Evolutionary conservation across 495 filamentous ascomycete species (phyloP).

Genomic region (Poronia punctata): DNA sequence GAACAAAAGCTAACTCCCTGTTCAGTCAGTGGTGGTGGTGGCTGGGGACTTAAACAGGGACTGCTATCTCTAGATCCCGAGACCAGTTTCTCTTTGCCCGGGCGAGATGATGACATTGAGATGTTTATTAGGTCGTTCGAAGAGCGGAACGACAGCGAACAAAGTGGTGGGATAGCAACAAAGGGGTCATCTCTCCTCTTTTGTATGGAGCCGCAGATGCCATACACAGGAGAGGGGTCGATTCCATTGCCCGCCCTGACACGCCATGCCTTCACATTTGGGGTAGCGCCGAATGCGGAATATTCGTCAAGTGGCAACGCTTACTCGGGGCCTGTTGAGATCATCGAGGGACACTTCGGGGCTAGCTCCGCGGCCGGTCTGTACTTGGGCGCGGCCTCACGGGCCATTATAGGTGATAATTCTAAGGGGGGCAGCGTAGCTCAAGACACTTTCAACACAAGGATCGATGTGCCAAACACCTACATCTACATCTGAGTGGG

Average conservation of each 20-base stretch:
- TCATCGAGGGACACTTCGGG: slow-evolving; percentile 32
- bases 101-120: slow-evolving; percentile 22
- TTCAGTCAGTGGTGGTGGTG: slow-evolving; percentile 79
- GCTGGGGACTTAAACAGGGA: slow-evolving; percentile 82
- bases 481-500: not conserved
- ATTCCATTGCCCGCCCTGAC: slow-evolving; percentile 5
- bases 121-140: slow-evolving; percentile 24
- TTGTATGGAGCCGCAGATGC: slow-evolving; percentile 29
- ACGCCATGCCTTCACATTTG: slow-evolving; percentile 7
- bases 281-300: slow-evolving; percentile 16
- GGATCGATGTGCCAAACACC: slow-evolving; percentile 32
- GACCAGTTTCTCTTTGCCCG: slow-evolving; percentile 28
- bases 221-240: slow-evolving; percentile 7
- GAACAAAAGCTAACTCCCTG: slow-evolving; percentile 8
- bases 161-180: slow-evolving; percentile 26
- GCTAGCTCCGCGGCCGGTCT: slow-evolving; percentile 34
- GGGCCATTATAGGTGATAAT: not conserved
- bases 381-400: slow-evolving; percentile 21
- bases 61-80: slow-evolving; percentile 77
- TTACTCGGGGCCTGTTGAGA: slow-evolving; percentile 5
- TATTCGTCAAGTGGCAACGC: not conserved
- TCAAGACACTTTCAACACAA: slow-evolving; percentile 19
- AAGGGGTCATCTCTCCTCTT: slow-evolving; percentile 45
- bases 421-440: not conserved
- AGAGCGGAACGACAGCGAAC: slow-evolving; percentile 14